Evolutionary conservation across 306 rosid genomes (phyloP).

Genomic region (Cucurbita pepo): DNA sequence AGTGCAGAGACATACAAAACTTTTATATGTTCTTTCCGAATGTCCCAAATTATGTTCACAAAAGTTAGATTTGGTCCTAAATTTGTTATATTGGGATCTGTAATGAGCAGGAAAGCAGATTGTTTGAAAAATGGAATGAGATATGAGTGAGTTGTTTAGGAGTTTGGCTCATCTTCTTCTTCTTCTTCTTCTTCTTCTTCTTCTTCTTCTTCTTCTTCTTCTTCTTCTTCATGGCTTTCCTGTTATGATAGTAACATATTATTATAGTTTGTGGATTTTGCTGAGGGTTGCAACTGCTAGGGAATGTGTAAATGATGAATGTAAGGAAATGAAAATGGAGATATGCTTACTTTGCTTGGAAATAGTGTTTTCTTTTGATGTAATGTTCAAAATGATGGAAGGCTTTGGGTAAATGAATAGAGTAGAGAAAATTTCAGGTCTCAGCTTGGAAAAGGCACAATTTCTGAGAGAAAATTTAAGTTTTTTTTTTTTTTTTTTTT

Average conservation of each 20-base stretch:
- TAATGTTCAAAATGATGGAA: too few relatives aligned
- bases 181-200: not conserved
- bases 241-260: not conserved
- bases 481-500: too few relatives aligned
- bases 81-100: not conserved
- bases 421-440: too few relatives aligned
- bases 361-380: too few relatives aligned
- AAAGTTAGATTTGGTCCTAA: not conserved
- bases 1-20: slow-evolving; percentile 10
- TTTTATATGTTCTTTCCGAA: not conserved
- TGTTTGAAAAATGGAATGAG: not conserved
- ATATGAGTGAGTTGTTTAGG: not conserved
- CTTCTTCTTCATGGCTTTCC: not conserved
- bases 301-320: too few relatives aligned
- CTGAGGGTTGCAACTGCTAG: not conserved
- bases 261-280: not conserved
- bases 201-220: too few relatives aligned
- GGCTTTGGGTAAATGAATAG: too few relatives aligned
- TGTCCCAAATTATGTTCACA: not conserved
- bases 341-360: too few relatives aligned
- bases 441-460: too few relatives aligned
- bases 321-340: too few relatives aligned
- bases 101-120: not conserved
- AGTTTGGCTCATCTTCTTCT: not conserved
- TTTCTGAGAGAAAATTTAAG: too few relatives aligned